phyloP scores from a whole-genome alignment of 495 filamentous ascomycete genomes.

The Durotheca rogersii region DNA sequence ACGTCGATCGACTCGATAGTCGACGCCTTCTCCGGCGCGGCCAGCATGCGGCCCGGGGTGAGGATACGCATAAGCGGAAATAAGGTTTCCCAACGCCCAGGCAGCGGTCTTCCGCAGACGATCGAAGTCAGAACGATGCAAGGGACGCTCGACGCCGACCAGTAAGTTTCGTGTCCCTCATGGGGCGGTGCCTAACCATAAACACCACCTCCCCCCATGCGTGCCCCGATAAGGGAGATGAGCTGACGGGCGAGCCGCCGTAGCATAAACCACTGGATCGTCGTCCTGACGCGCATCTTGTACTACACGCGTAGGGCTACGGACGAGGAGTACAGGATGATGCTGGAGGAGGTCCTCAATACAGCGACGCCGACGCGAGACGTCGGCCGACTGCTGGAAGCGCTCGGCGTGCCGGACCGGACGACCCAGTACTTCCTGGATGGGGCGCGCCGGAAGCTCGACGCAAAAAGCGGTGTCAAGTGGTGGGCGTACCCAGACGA shows the following conservation, averaged over 20 bases:
- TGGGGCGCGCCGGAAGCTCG: constrained; percentile 1
- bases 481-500: constrained; percentile 25
- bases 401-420: constrained; percentile 4
- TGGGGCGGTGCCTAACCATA: too few relatives aligned
- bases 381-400: not conserved
- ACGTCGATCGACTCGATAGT: not conserved
- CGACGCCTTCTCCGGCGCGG: not conserved
- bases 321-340: not conserved
- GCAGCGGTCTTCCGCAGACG: not conserved
- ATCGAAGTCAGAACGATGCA: constrained; percentile 31
- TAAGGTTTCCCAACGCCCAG: not conserved
- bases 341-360: too few relatives aligned
- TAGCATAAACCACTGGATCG: constrained; percentile 27
- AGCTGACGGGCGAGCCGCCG: too few relatives aligned
- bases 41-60: not conserved
- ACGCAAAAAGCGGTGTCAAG: not conserved
- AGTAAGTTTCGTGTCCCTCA: constrained; percentile 10
- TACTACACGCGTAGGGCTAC: constrained; percentile 3
- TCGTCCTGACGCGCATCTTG: constrained; percentile 9
- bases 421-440: constrained; percentile 10
- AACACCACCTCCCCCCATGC: too few relatives aligned
- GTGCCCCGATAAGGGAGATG: too few relatives aligned
- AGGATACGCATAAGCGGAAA: not conserved
- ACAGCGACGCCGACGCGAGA: too few relatives aligned
- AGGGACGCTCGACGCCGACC: constrained; percentile 28